Evolutionary conservation across 176 grass and related monocot genomes (phyloP).

Genomic region (Oryza australiensis): DNA sequence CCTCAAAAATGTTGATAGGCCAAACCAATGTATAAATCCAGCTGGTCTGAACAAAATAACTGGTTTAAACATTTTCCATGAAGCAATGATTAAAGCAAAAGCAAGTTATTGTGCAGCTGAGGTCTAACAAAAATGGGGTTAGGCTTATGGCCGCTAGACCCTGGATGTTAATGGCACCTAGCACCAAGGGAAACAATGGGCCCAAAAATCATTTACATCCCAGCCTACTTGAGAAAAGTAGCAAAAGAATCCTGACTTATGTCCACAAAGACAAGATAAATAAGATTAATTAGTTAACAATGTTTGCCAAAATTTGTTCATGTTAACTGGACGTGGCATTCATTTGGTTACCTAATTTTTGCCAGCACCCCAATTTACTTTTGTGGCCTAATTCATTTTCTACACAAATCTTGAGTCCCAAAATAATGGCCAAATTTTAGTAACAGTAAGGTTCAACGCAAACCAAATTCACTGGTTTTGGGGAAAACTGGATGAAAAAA

Average conservation of each 20-base stretch:
- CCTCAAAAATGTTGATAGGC: too few species aligned
- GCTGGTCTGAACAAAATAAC: too few species aligned
- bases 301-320: not conserved
- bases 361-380: not conserved
- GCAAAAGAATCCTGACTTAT: not conserved
- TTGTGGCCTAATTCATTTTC: slow-evolving; percentile 3
- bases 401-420: not conserved
- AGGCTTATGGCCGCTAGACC: not conserved
- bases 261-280: not conserved
- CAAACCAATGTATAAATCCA: too few species aligned
- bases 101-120: not conserved
- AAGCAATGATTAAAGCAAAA: not conserved
- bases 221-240: not conserved
- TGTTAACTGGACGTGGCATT: not conserved
- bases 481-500: not conserved
- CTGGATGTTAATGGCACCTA: not conserved
- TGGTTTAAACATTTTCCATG: too few species aligned
- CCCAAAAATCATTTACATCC: slow-evolving; percentile 5
- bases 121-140: not conserved
- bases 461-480: not conserved
- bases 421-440: not conserved
- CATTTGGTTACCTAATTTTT: slow-evolving; percentile 10
- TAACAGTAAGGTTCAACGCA: not conserved
- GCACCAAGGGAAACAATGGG: not conserved
- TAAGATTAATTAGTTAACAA: not conserved